Evolutionary conservation across 2,329 filamentous ascomycete species (phyloP), one percentile per base, ranked within the genome.

Genomic region (Gaeumannomyces sp.): DNA sequence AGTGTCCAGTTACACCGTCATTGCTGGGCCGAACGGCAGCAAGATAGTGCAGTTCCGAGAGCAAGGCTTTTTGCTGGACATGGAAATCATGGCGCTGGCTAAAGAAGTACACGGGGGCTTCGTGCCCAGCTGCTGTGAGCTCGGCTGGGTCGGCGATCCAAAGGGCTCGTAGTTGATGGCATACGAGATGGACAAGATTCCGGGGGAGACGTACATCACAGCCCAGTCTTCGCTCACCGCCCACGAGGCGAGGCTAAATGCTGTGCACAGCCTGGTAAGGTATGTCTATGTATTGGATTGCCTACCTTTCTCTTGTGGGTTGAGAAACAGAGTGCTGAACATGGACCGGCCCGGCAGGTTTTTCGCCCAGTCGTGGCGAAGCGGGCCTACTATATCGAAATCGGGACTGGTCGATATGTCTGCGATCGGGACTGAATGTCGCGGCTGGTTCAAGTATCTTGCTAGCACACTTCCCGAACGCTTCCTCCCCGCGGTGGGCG

Each of bases 161-260:
- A 50, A 29, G 58, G 25, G 28, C n/a, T 31, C 25, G 28, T 25
- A 31, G 58, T 60, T 69, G 16, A 45, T 63, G 27, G 63, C 68
- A 27, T 70, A 69, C 61, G 62, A 59, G 35, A 69, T 69, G 67
- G 62, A 68, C 3, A 68, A 53, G 53, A 63, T 69, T 25, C 64
- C 66, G 0, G 69, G 69, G 6, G 27, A 35, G 16, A 31, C 59
- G 19, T 69, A 69, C 38, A 50, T 69, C 19, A 45, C 16, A 3
- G 6, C 28, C 25, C 58, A 22, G 1, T 19, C 58, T 22, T 59
- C 58, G 4, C 58, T 59, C 58, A 31, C 58, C 10, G 28, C n/a
- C 25, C 58, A 5, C 16, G 25, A 59, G 28, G 28, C 28, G 7
- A 22, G 28, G n/a, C 28, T 59, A 25, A 59, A 27, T 25, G 19